A percentile compares a stretch with the other conserved stretches of the same genome.
Conservation (phyloP, 305 asterid species). For the Rubia occidens region DNA sequence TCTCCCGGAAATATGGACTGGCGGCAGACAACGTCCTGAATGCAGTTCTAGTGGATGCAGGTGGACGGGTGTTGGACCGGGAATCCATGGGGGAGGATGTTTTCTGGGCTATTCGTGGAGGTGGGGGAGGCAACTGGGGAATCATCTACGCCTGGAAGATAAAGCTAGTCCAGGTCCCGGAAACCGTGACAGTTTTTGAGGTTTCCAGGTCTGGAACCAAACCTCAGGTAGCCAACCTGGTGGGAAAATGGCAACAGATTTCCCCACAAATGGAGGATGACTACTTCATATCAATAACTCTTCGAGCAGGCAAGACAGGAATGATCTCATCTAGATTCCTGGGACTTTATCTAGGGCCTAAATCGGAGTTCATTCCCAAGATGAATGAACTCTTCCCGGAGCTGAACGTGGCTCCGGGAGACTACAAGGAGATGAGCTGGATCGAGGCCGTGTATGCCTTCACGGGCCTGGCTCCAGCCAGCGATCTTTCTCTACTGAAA, state of each 20-base stretch:
- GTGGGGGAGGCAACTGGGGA: not conserved
- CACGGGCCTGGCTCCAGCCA: constrained; percentile 30
- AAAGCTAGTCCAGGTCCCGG: not conserved
- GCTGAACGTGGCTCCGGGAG: constrained; percentile 23
- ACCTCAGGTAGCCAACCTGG: not conserved
- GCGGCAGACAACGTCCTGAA: not conserved
- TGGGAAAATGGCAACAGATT: not conserved
- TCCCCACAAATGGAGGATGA: constrained; percentile 1
- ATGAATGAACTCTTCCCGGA: constrained; percentile 35
- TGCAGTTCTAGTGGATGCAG: not conserved
- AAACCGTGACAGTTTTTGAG: not conserved
- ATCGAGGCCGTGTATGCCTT: constrained; percentile 50
- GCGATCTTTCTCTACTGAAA: not conserved
- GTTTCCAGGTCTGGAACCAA: not conserved
- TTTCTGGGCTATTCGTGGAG: constrained; percentile 3
- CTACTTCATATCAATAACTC: not conserved
- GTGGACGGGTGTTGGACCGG: not conserved
- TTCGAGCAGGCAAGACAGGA: not conserved
- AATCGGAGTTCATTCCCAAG: constrained; percentile 25
- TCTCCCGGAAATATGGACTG: not conserved
- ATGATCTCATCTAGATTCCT: not conserved
- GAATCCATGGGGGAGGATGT: constrained; percentile 6
- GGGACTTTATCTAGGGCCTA: constrained; percentile 47
- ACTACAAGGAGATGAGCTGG: constrained; percentile 60
- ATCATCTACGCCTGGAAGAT: constrained; percentile 1